Evolutionary conservation across 2,329 filamentous ascomycete species (phyloP), one percentile per base, ranked within the genome.

Genomic region (Celoporthe dispersa): DNA sequence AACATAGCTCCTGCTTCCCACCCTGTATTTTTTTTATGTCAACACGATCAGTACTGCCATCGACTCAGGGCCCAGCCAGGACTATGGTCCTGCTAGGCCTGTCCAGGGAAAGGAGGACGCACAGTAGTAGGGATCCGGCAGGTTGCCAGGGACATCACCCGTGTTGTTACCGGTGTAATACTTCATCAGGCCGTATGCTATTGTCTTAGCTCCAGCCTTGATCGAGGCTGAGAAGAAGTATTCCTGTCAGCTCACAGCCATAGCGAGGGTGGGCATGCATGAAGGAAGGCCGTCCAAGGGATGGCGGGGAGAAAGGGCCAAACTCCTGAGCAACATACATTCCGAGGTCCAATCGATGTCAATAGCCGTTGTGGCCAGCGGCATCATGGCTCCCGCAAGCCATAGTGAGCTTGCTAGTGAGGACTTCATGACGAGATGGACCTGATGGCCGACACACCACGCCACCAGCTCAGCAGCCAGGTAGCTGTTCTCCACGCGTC

Each of bases 1-100:
- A 90, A 90, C 81, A 91, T 82, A 48, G 86, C 85, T 93, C 89
- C 88, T 12, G 88, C 88, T 77, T 93, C 88, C 91, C 91, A 93
- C 91, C 91, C 84, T 7, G 83, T 85, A 70, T 81, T 82, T 51
- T n/a, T n/a, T n/a, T n/a, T n/a, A n/a, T n/a, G n/a, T n/a, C n/a
- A n/a, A 14, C 2, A 19, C 25, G 14, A 25, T 81, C 81, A 85
- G 74, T 86, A 85, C 74, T 85, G 37, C 5, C 37, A 39, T 12
- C 37, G 12, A 39, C 9, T 11, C 6, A 9, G 37, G 11, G 37
- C 11, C 37, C 37, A 12, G 35, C 2, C 37, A 39, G 37, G n/a
- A n/a, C n/a, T n/a, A n/a, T n/a, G n/a, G n/a, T n/a, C n/a, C 37
- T 35, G 35, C 37, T 9, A 39, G 11, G 11, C 37, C 37, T 11